Conservation (phyloP, 139 green algal species). For the Gonium pectorale region DNA sequence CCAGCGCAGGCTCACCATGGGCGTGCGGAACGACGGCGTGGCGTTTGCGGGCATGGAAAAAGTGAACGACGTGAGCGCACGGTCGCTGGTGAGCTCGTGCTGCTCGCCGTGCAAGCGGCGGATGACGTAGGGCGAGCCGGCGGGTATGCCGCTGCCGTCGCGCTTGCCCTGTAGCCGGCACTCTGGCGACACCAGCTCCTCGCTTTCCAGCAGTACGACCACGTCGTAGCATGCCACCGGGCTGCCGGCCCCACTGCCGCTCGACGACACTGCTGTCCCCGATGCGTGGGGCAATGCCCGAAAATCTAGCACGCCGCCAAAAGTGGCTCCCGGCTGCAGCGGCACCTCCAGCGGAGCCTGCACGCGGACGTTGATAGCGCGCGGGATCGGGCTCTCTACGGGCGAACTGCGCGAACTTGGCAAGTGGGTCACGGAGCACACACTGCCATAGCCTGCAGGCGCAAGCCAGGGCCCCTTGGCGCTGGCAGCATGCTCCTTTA, state of each 20-base stretch:
- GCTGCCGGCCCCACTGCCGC: background rate
- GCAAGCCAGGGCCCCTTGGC: too few relatives aligned
- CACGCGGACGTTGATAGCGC: too few relatives aligned
- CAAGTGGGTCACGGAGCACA: too few relatives aligned
- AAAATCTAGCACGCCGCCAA: constrained; percentile 81
- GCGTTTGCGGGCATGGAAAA: constrained; percentile 80
- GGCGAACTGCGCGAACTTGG: too few relatives aligned
- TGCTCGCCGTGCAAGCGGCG: constrained; percentile 79
- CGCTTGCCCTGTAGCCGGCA: constrained; percentile 49
- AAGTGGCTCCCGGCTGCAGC: constrained; percentile 74
- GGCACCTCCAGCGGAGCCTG: constrained; percentile 72
- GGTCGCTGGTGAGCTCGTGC: constrained; percentile 75
- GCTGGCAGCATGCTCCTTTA: too few relatives aligned
- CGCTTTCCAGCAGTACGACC: constrained; percentile 71
- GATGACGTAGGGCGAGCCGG: constrained; percentile 48
- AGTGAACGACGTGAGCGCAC: constrained; percentile 74
- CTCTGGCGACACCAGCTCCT: constrained; percentile 64
- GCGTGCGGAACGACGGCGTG: constrained; percentile 79
- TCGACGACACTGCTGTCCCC: background rate
- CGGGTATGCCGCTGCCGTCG: background rate
- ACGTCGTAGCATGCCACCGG: constrained; percentile 49
- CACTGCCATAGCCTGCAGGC: too few relatives aligned
- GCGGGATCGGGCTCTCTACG: too few relatives aligned
- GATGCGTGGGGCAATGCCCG: constrained; percentile 2
- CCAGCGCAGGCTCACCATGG: constrained; percentile 75